These are phyloP conservation scores for Jamesozyma spencerorum DNA, from an alignment of 805 yeast genomes.

Conservation along the genomic window DNA sequence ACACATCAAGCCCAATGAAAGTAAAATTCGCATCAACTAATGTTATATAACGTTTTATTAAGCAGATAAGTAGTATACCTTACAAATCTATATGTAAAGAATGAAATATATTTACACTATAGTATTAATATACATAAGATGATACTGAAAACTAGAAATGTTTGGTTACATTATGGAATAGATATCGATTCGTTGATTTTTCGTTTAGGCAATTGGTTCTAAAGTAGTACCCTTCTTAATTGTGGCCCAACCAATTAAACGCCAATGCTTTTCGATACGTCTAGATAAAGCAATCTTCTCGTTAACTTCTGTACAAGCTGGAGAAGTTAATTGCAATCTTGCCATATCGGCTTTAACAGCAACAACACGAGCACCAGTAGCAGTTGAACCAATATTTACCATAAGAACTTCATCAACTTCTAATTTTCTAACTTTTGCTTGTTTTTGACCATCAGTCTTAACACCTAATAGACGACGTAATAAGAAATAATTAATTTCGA, in stretches of 20 bases:
- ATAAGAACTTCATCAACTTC: slow-evolving; percentile 91
- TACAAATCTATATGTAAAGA: too few species aligned
- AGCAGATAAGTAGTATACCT: too few species aligned
- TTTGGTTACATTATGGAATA: too few species aligned
- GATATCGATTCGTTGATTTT: too few species aligned
- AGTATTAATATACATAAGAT: not conserved
- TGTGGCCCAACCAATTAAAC: slow-evolving; percentile 99
- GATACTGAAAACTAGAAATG: not conserved
- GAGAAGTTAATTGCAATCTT: slow-evolving; percentile 88
- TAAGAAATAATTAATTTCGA: slow-evolving; percentile 93
- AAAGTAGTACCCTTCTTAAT: slow-evolving; percentile 87
- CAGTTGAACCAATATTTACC: slow-evolving; percentile 99
- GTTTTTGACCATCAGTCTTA: slow-evolving; percentile 94
- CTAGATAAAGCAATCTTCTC: slow-evolving; percentile 98
- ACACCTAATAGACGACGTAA: slow-evolving; percentile 96
- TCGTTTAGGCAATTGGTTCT: slow-evolving; percentile 48
- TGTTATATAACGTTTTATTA: too few species aligned
- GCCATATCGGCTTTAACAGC: slow-evolving; percentile 99
- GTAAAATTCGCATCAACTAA: not conserved
- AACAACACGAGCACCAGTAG: slow-evolving; percentile 97
- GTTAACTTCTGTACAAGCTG: slow-evolving; percentile 96
- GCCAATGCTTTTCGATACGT: slow-evolving; percentile 99
- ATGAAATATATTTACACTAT: not conserved
- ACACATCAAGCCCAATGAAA: too few species aligned
- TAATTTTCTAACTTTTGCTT: slow-evolving; percentile 92